phyloP scores from a whole-genome alignment of 2,329 filamentous ascomycete genomes.

The Epichloe bromicola region DNA sequence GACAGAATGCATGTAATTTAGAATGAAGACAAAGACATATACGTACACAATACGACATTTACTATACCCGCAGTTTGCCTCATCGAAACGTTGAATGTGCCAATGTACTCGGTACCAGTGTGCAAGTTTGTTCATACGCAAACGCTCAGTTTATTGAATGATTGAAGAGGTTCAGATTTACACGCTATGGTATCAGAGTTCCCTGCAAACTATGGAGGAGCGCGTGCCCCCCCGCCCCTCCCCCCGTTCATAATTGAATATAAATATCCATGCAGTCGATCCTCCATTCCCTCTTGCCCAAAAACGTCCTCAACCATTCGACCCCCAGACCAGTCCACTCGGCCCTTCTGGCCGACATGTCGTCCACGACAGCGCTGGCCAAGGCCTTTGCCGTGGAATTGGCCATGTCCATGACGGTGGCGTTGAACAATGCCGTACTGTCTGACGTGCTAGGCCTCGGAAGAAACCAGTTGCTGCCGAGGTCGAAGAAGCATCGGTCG shows the following conservation, averaged over 20 bases:
- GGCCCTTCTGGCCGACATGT: slow-evolving; percentile 37
- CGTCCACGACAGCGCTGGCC: slow-evolving; percentile 53
- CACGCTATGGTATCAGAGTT: background rate
- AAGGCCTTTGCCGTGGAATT: slow-evolving; percentile 60
- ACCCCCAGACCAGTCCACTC: slow-evolving; percentile 68
- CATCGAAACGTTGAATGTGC: no score
- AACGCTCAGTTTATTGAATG: no score
- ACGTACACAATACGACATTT: background rate
- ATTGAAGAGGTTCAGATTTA: background rate
- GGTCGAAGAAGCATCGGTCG: slow-evolving; percentile 85
- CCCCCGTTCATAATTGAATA: slow-evolving; percentile 45
- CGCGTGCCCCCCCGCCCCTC: background rate
- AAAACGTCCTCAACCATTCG: slow-evolving; percentile 72
- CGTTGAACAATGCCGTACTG: slow-evolving; percentile 23
- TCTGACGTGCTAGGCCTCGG: slow-evolving; percentile 42
- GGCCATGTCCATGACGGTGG: slow-evolving; percentile 40
- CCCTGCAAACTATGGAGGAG: no score
- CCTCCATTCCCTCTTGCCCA: slow-evolving; percentile 78
- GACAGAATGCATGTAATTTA: background rate
- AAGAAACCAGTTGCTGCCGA: slow-evolving; percentile 85
- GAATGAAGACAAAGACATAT: background rate
- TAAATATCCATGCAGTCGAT: slow-evolving; percentile 85
- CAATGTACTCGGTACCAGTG: background rate
- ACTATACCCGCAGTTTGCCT: background rate
- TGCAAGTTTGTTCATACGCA: background rate